Evolutionary conservation across 768 basidiomycete species (phyloP), one percentile per base, ranked within the genome.

Genomic region (Guyanaporus albipodus): DNA sequence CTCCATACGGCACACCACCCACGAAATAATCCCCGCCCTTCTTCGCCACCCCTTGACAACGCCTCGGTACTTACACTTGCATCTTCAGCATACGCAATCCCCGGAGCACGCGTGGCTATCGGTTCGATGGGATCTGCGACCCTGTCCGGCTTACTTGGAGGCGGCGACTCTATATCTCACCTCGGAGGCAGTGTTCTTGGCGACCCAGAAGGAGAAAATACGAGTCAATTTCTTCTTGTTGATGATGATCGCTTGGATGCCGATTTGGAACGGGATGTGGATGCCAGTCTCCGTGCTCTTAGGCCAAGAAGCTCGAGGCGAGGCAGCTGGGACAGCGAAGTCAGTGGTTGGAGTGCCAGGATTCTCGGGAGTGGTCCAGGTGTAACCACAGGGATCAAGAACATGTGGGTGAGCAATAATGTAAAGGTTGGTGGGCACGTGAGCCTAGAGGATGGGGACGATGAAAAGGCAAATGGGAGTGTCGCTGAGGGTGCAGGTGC

Each of bases 41-140:
- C 87, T 14, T 90, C 90, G 6, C 87, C 91, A 18, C 94, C 95
- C 1, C 73, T 82, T 36, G 92, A 94, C 60, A 93, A 98, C 60
- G 95, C 95, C 2, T 93, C 90, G 2, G 72, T 94, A 44, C 74
- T 97, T 37, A 99, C 95, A 0, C 79, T 99, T 10, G 95, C 95
- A 11, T 93, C 91, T 21, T 94, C 91, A 4, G 92, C 90, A 4
- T 96, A 89, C 65, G 94, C 82, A 1, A 70, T 85, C 42, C 81
- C 85, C 14, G 78, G 76, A 17, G 72, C 70, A 22, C 79, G 82
- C 37, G 56, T 67, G 29, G 74, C 78, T 29, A 61, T 71, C 17
- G 72, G 73, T 18, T 67, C 69, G 8, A 59, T 68, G 36, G 70
- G 72, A 35, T 79, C 77, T 17, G 66, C 68, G 5, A 64, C 74